phyloP scores from a whole-genome alignment of 2,329 filamentous ascomycete species.

The Botrytis hyacinthi region DNA sequence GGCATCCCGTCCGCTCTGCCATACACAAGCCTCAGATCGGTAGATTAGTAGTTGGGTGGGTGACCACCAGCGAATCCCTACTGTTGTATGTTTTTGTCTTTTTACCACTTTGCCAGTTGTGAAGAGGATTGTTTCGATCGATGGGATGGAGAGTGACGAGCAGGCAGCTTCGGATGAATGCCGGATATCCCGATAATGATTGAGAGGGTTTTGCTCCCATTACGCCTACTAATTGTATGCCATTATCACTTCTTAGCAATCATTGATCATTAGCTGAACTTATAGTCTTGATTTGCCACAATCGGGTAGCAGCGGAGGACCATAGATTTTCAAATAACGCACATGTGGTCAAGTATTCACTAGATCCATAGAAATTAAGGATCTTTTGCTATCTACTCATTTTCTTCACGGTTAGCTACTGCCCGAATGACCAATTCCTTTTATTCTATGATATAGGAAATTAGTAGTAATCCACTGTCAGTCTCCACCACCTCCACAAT shows the following conservation, averaged over 20 bases:
- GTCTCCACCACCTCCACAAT: neutral
- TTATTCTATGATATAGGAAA: neutral
- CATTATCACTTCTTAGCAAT: neutral
- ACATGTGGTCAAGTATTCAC: neutral
- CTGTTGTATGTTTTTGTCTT: neutral
- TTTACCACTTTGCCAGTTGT: neutral
- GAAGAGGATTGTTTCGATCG: neutral
- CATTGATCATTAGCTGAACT: neutral
- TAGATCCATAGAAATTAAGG: neutral
- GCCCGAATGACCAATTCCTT: neutral
- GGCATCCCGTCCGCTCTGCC: slow-evolving; percentile 16
- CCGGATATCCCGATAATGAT: neutral
- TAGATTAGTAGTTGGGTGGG: slow-evolving; percentile 13
- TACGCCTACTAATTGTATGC: neutral
- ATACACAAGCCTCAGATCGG: slow-evolving; percentile 14
- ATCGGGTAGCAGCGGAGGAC: too few species aligned
- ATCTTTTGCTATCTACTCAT: neutral
- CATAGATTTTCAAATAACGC: neutral
- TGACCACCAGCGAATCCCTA: slow-evolving; percentile 14
- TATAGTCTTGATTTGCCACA: neutral
- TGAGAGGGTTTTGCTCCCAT: neutral
- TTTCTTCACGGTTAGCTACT: too few species aligned
- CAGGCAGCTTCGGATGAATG: neutral
- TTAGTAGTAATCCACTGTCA: neutral
- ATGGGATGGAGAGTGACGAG: neutral